Conservation (phyloP, 495 filamentous ascomycete species). For the Xylaria scruposa region DNA sequence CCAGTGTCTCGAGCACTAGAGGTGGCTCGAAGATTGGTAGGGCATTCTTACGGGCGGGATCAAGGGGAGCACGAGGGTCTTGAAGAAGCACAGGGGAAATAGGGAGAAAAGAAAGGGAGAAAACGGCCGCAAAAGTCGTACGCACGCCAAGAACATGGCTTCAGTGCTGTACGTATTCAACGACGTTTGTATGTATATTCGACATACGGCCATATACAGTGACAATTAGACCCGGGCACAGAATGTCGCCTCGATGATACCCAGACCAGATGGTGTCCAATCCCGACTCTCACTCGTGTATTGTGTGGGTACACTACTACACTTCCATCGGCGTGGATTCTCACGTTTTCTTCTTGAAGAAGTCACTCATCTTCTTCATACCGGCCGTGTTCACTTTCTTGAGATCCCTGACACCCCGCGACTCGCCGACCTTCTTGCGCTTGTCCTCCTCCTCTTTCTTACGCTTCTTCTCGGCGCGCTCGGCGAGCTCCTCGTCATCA, state of each 20-base stretch:
- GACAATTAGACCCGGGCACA: conserved; percentile 21
- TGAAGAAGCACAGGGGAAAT: conserved; percentile 2
- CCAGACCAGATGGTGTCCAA: conserved; percentile 18
- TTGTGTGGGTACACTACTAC: not conserved
- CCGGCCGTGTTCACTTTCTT: conserved; percentile 88
- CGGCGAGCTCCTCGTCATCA: conserved; percentile 77
- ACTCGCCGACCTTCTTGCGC: conserved; percentile 70
- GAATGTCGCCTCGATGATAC: conserved; percentile 23
- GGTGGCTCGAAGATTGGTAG: conserved; percentile 52
- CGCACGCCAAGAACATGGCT: not conserved
- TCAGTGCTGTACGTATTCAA: conserved; percentile 17
- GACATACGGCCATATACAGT: conserved; percentile 6
- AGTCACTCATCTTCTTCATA: conserved; percentile 97
- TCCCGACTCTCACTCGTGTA: conserved; percentile 11
- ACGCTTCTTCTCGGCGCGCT: conserved; percentile 78
- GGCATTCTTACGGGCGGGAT: conserved; percentile 42
- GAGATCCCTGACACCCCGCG: conserved; percentile 74
- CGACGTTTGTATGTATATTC: not conserved
- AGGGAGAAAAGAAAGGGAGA: not conserved
- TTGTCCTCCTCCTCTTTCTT: conserved; percentile 69
- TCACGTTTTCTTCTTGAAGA: conserved; percentile 77
- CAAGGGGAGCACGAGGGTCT: conserved; percentile 39
- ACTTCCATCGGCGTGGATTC: not conserved
- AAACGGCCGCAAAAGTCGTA: not conserved
- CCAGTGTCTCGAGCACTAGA: conserved; percentile 40